phyloP scores from a whole-genome alignment of 805 yeast species.

The Metschnikowia gelsemii region DNA sequence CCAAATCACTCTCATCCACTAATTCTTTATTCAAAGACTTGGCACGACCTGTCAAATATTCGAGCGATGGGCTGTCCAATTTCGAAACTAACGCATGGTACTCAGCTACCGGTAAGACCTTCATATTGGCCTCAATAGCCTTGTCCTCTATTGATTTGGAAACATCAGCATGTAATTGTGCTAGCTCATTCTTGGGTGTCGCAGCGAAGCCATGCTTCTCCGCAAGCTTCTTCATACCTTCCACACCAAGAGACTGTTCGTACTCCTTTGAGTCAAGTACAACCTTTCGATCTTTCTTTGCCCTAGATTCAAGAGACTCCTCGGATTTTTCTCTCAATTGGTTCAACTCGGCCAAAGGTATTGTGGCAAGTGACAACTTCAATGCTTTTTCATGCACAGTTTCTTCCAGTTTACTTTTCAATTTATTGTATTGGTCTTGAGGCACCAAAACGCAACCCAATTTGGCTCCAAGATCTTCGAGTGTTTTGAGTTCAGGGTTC shows the following conservation, averaged over 20 bases:
- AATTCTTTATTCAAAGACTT: slow-evolving; percentile 7
- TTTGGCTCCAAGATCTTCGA: slow-evolving; percentile 11
- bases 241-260: slow-evolving; percentile 3
- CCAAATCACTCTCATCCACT: slow-evolving; percentile 15
- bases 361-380: slow-evolving; percentile 13
- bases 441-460: slow-evolving; percentile 9
- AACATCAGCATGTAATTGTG: slow-evolving; percentile 7
- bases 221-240: slow-evolving; percentile 12
- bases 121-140: slow-evolving; percentile 14
- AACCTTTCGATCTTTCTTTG: slow-evolving; percentile 10
- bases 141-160: slow-evolving; percentile 12
- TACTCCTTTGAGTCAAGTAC: slow-evolving; percentile 9
- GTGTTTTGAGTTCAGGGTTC: slow-evolving; percentile 10
- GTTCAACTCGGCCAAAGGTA: slow-evolving; percentile 12
- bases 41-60: slow-evolving; percentile 10
- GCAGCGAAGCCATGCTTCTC: slow-evolving; percentile 9
- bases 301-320: slow-evolving; percentile 14
- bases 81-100: slow-evolving; percentile 1
- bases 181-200: slow-evolving; percentile 8
- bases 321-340: slow-evolving; percentile 6
- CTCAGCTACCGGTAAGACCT: slow-evolving; percentile 12
- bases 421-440: slow-evolving; percentile 5
- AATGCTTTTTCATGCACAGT: slow-evolving; percentile 17
- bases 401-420: slow-evolving; percentile 10
- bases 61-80: slow-evolving; percentile 4